A percentile compares a stretch with the other conserved stretches of the same genome.
phyloP scores from a whole-genome alignment of 1,284 basidiomycete genomes.

The Pholiota adiposa region DNA sequence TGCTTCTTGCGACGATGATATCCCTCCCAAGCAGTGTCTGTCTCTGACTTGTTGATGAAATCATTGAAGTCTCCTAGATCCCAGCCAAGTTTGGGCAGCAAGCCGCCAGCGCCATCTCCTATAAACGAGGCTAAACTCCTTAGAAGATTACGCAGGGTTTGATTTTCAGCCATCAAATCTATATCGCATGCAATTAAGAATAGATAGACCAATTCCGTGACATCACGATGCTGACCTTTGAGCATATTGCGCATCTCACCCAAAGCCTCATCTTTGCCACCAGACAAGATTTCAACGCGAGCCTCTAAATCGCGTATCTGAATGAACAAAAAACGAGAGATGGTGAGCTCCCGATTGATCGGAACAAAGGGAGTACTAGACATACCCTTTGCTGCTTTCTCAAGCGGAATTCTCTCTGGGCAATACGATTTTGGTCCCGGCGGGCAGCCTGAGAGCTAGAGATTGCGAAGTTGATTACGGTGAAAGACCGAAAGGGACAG shows the following conservation, averaged over 20 bases:
- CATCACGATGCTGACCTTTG: conserved; percentile 53
- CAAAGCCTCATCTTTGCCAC: conserved; percentile 86
- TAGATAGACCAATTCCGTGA: conserved; percentile 3
- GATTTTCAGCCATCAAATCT: conserved; percentile 90
- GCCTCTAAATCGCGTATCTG: conserved; percentile 94
- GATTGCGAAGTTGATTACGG: conserved; percentile 1
- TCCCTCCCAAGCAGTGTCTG: conserved; percentile 90
- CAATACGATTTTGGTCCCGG: conserved; percentile 90
- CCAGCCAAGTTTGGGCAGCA: conserved; percentile 83
- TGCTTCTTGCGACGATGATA: conserved; percentile 71
- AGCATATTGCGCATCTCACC: conserved; percentile 82
- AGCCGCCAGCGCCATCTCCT: conserved; percentile 79
- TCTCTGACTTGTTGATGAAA: conserved; percentile 83
- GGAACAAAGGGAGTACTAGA: conserved; percentile 8
- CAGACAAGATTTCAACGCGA: conserved; percentile 87
- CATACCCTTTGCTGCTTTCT: conserved; percentile 84
- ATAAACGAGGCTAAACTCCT: conserved; percentile 80
- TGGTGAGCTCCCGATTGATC: conserved; percentile 1
- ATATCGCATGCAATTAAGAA: conserved; percentile 11
- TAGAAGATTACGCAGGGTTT: conserved; percentile 78
- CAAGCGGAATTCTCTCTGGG: conserved; percentile 89
- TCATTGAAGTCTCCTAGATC: conserved; percentile 76
- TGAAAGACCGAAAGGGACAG: conserved; percentile 35
- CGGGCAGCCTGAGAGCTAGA: conserved; percentile 81
- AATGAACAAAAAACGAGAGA: neutral